Base-by-base conservation (phyloP, 306 rosid species). In the Medicago ruthenica region DNA sequence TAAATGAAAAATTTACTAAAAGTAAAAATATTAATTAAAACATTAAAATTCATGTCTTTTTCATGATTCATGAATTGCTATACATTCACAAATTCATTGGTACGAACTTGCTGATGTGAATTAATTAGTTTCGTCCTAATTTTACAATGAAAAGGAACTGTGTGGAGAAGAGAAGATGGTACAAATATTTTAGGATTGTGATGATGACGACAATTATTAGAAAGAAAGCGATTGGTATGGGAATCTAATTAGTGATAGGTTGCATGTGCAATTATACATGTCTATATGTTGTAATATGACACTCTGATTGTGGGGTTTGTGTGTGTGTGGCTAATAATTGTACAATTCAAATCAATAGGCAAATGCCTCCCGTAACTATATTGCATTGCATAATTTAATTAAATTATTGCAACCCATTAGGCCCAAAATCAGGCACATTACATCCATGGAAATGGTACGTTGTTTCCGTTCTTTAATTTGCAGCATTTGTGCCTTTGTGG, bases 1-100 rank as follows among this genome's bases (percentile, higher is more conserved):
- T 91, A 85, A 91, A 91, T 58, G 98, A 91, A 2, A 0, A 13
- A 3, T 45, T 47, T 5, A 34, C 5, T 42, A 12, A 12, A 47
- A 14, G 13, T 42, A 12, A 12, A 14, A 4, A 14, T 47, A 16
- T 51, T 16, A 51, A 53, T 53, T n/a, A 53, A 17, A 53, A 3
- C 31, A 27, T 27, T 27, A 18, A 53, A 20, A 53, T 3, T 36
- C 4, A 5, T 34, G 15, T 62, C 45, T 31, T 62, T 62, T 36
- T n/a, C 47, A 8, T 3, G 15, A 64, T 27, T 27, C 31, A 17
- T 37, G 3, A 1, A 1, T 4, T 64, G 50, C 27, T 9, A 61
- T 34, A 15, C 44, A 61, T 31, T 61, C 44, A 62, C 44, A 8
- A 5, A 18, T 18, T 71, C 15, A 15, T 36, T 54, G 64, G 51